Conservation (phyloP, 2,329 filamentous ascomycete species). For the Zymoseptoria crescenta region DNA sequence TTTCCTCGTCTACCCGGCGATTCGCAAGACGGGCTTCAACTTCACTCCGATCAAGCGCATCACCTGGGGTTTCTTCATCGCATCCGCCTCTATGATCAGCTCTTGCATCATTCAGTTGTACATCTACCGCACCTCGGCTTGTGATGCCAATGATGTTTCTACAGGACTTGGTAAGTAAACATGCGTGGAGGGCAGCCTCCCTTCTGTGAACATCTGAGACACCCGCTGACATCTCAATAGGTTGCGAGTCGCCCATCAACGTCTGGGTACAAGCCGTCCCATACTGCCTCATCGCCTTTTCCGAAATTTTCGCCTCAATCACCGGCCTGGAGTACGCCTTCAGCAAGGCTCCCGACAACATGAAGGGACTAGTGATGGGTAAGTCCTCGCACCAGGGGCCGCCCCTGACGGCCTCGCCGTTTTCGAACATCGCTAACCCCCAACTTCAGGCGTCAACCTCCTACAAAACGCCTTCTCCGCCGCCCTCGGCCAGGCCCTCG, state of each 20-base stretch:
- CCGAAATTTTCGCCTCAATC: conserved; percentile 40
- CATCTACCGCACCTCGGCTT: conserved; percentile 42
- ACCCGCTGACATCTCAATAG: conserved; percentile 2
- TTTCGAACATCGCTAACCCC: too few species aligned
- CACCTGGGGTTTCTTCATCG: conserved; percentile 45
- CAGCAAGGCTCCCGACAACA: conserved; percentile 38
- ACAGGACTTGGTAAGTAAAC: conserved; percentile 4
- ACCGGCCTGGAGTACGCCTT: conserved; percentile 41
- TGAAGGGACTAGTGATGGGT: conserved; percentile 42
- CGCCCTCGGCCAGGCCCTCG: conserved; percentile 54
- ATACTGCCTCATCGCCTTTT: conserved; percentile 38
- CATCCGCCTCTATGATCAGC: conserved; percentile 47
- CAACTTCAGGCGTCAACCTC: conserved; percentile 34
- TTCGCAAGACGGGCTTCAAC: conserved; percentile 35
- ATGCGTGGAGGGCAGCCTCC: too few species aligned
- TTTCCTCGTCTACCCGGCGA: conserved; percentile 38
- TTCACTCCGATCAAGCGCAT: conserved; percentile 48
- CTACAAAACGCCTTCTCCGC: conserved; percentile 52
- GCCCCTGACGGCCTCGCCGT: too few species aligned
- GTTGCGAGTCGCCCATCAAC: conserved; percentile 33
- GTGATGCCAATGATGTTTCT: conserved; percentile 11
- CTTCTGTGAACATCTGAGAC: too few species aligned
- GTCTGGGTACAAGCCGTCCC: conserved; percentile 38
- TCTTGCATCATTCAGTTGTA: conserved; percentile 48
- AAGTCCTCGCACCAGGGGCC: too few species aligned